phyloP scores from a whole-genome alignment of 2,329 filamentous ascomycete genomes.

The Xylariales sp. region DNA sequence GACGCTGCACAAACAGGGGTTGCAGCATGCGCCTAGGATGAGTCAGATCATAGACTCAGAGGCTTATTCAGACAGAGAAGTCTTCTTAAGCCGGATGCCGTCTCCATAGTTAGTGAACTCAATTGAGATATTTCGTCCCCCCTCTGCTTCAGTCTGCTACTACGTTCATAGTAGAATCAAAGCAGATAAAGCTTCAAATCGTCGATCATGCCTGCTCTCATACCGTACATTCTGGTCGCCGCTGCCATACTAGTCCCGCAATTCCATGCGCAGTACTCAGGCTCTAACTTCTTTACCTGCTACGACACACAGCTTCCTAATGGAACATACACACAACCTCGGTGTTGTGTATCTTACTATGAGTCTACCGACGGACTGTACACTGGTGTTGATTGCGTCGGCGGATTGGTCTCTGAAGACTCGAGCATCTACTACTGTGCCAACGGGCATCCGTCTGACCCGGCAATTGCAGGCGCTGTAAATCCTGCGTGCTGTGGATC shows the following conservation, averaged over 20 bases:
- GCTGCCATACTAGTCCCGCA: neutral
- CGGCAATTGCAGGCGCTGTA: conserved; percentile 1
- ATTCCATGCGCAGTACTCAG: conserved; percentile 1
- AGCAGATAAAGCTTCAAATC: too few species aligned
- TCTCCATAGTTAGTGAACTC: too few species aligned
- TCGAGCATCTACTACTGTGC: conserved; percentile 4
- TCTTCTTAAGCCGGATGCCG: too few species aligned
- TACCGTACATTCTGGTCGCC: neutral
- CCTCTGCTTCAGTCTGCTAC: too few species aligned
- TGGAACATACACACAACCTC: neutral
- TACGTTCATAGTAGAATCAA: too few species aligned
- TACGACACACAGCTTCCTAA: neutral
- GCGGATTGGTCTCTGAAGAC: neutral
- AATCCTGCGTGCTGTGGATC: neutral
- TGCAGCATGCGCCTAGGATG: too few species aligned
- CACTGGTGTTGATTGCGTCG: conserved; percentile 1
- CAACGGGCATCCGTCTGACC: conserved; percentile 1
- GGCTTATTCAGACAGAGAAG: too few species aligned
- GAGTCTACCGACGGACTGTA: neutral
- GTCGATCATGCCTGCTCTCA: neutral
- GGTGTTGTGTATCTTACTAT: neutral
- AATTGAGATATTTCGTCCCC: too few species aligned
- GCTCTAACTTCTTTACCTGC: conserved; percentile 1
- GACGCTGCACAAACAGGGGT: too few species aligned
- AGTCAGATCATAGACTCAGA: too few species aligned